Base-by-base conservation (phyloP, 78 protist genomes). In the Dictyostelium intermedium region DNA sequence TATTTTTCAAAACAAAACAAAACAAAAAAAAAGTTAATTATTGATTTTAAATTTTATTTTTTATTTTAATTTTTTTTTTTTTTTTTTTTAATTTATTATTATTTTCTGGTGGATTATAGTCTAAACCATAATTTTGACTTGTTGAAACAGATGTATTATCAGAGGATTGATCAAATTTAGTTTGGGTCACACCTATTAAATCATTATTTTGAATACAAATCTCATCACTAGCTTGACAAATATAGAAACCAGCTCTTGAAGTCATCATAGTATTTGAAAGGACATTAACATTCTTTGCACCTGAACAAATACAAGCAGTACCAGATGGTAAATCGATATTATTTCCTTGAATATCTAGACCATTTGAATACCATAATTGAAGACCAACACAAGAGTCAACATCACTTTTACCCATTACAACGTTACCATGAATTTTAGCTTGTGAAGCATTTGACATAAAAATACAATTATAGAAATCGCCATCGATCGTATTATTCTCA, bases 251-350 rank as follows among this genome's bases (percentile, higher is more conserved):
- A 13, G 76, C 66, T n/a, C 47, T 69, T 35, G 94, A 89, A 0
- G 56, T 45, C 94, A 89, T 89, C 94, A 89, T 89, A 13, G 81
- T 53, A 69, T 89, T 89, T 0, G 81, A 47, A 1, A 10, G 37
- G n/a, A 89, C 82, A 32, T 63, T 78, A 11, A 89, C 73, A 50
- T 89, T 37, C 4, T 34, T 69, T 3, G 87, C 39, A 50, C 94
- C 94, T 1, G 85, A 41, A 43, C 87, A 89, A 34, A 80, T 39
- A 50, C 87, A 80, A 16, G 94, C 94, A n/a, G 94, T 89, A 34
- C 94, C 94, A 0, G 69, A 16, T 14, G 86, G 94, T 34, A 80
- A 14, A 32, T 89, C 82, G 0, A 89, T 32, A 35, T 80, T 80
- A 43, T 89, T 89, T 2, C 72, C 85, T 20, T 80, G 79, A 11